Conservation (phyloP, 2,329 filamentous ascomycete species). For the Trichoderma citrinoviride region DNA sequence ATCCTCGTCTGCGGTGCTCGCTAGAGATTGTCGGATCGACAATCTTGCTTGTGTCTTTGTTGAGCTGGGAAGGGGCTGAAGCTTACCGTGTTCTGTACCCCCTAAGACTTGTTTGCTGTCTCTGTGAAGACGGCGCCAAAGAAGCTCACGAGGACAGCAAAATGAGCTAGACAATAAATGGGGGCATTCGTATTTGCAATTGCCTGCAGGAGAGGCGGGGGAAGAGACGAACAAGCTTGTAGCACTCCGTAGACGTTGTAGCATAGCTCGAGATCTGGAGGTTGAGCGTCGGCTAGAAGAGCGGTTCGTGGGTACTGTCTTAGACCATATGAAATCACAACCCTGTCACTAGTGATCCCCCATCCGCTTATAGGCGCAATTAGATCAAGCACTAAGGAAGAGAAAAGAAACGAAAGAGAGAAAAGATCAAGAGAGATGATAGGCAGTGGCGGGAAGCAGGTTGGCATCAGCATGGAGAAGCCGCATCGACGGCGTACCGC, state of each 20-base stretch:
- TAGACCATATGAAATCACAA: not conserved
- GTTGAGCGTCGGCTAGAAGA: constrained; percentile 5
- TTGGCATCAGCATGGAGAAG: not conserved
- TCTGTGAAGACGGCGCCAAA: constrained; percentile 1
- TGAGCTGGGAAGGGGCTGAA: not conserved
- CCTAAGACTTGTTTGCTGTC: constrained; percentile 1
- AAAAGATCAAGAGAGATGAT: not conserved
- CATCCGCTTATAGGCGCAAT: not conserved
- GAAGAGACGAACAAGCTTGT: not conserved
- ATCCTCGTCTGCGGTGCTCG: constrained; percentile 9
- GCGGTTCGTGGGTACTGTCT: not conserved
- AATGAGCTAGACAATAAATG: constrained; percentile 4
- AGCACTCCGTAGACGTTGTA: not conserved
- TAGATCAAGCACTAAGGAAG: not conserved
- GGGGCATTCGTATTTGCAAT: not conserved
- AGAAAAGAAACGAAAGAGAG: not conserved
- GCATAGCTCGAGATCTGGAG: not conserved
- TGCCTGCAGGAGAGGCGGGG: constrained; percentile 13
- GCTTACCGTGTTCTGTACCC: constrained; percentile 11
- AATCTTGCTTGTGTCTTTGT: not conserved
- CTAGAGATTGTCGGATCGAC: not conserved
- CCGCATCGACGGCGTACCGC: constrained; percentile 11
- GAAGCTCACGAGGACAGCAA: constrained; percentile 15
- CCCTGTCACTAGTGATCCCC: not conserved
- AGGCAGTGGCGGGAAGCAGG: constrained; percentile 1